Conservation (phyloP, 1,284 basidiomycete species). For the Irpex rosettiformis region DNA sequence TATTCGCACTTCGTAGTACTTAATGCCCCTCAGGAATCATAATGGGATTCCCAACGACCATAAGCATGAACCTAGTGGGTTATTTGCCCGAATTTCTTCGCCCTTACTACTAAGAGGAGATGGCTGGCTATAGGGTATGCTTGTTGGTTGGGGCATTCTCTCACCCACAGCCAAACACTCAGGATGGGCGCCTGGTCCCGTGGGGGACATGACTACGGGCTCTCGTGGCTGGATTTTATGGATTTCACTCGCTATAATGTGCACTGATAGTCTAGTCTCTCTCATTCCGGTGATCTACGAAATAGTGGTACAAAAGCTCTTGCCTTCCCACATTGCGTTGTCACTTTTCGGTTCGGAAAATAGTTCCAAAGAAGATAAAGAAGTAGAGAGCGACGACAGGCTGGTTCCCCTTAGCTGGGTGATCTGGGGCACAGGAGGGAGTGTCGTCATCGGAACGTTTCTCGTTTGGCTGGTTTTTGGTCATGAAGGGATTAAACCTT, state of each 20-base stretch:
- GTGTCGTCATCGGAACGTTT: conserved; percentile 68
- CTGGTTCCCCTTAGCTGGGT: conserved; percentile 85
- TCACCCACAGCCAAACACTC: conserved; percentile 79
- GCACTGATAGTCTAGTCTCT: conserved; percentile 84
- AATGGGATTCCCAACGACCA: conserved; percentile 94
- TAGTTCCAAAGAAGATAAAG: conserved; percentile 47
- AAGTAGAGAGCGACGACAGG: conserved; percentile 76
- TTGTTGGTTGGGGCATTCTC: conserved; percentile 93
- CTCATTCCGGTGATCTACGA: conserved; percentile 67
- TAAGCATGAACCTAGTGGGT: conserved; percentile 86
- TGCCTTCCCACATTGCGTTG: conserved; percentile 10
- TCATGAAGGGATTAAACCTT: conserved; percentile 86
- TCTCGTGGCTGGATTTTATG: conserved; percentile 93
- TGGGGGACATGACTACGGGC: conserved; percentile 80
- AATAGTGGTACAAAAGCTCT: conserved; percentile 28
- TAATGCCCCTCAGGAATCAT: conserved; percentile 69
- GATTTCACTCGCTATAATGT: conserved; percentile 95
- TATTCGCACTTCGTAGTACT: conserved; percentile 1
- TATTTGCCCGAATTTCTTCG: background rate
- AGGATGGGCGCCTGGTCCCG: conserved; percentile 91
- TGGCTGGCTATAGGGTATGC: conserved; percentile 64
- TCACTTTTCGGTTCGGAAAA: background rate
- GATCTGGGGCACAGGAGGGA: conserved; percentile 58
- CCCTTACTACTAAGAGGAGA: background rate
- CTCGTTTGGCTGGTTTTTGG: conserved; percentile 90